Conservation (phyloP, 306 rosid genomes). For the Malus sieversii region DNA sequence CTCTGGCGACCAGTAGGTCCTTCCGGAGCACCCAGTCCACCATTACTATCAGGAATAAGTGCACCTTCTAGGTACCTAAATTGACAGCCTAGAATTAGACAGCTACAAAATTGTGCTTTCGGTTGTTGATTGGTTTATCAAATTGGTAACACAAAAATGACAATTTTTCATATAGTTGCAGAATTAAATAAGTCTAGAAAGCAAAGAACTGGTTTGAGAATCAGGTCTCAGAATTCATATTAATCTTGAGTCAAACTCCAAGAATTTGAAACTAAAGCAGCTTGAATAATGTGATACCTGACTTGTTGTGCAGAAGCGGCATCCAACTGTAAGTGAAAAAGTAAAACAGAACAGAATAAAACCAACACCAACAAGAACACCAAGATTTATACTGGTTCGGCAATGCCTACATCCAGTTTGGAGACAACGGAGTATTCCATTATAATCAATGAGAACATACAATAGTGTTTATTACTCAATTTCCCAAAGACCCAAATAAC, state of each 20-base stretch:
- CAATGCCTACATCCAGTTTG: too few species aligned
- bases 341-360: too few species aligned
- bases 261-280: background rate
- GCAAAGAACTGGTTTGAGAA: conserved; percentile 8
- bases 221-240: background rate
- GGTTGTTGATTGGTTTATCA: conserved; percentile 9
- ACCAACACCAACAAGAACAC: too few species aligned
- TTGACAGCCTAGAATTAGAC: conserved; percentile 26
- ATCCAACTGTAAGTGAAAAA: too few species aligned
- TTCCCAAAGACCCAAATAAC: too few species aligned
- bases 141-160: conserved; percentile 4
- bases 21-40: conserved; percentile 28
- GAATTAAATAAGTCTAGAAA: background rate
- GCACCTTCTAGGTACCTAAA: conserved; percentile 78
- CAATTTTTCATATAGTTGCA: background rate
- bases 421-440: too few species aligned
- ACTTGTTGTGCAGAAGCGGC: too few species aligned
- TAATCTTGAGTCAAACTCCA: background rate
- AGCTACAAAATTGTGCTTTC: background rate
- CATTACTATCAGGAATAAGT: conserved; percentile 38
- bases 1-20: conserved; percentile 69
- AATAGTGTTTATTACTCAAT: too few species aligned
- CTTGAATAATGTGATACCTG: conserved; percentile 43
- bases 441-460: too few species aligned
- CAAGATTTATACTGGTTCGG: too few species aligned